Base-by-base conservation (phyloP, 1,284 basidiomycete genomes). In the Ustilago cynodontis region DNA sequence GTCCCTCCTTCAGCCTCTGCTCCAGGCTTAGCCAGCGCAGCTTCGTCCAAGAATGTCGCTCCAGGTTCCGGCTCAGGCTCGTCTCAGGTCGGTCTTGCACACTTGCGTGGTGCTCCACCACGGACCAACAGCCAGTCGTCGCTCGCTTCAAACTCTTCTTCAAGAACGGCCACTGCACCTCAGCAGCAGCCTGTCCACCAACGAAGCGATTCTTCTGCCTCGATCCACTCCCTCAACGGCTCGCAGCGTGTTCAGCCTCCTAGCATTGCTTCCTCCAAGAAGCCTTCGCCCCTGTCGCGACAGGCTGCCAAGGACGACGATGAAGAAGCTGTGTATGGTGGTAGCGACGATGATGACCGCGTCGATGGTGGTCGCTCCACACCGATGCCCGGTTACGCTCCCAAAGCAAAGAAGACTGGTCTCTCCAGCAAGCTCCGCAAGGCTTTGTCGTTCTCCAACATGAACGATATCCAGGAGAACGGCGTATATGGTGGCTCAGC, bases 351-450 rank as follows among this genome's bases (percentile, higher is more conserved):
- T 54, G 80, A 80, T 54, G 80, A 80, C 20, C 64, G 76, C 16
- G 69, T 72, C n/a, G 50, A 58, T 22, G 74, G 74, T n/a, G 79
- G 75, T 14, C 65, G 79, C 16, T 70, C 77, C 22, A 79, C 73
- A 16, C 77, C 79, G 20, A 74, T 72, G 73, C 79, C 79, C 16
- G 74, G 73, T 58, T 71, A 65, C 18, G 68, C 72, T 24, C 58
- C 71, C 63, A 74, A 78, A 37, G 14, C 65, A 10, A 79, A 79
- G 35, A 82, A 83, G 69, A 80, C 78, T 11, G 79, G 81, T 26
- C 62, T 81, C 14, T 76, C 77, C 26, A 73, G 73, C 72, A 81
- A 80, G 65, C 80, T 83, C 2, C 74, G 79, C 37, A 83, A 82
- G 47, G 81, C 82, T 3, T 59, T 83, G 22, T 81, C 81, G 26